Base-by-base conservation (phyloP, 768 basidiomycete genomes). In the Cystofilobasidium macerans region DNA sequence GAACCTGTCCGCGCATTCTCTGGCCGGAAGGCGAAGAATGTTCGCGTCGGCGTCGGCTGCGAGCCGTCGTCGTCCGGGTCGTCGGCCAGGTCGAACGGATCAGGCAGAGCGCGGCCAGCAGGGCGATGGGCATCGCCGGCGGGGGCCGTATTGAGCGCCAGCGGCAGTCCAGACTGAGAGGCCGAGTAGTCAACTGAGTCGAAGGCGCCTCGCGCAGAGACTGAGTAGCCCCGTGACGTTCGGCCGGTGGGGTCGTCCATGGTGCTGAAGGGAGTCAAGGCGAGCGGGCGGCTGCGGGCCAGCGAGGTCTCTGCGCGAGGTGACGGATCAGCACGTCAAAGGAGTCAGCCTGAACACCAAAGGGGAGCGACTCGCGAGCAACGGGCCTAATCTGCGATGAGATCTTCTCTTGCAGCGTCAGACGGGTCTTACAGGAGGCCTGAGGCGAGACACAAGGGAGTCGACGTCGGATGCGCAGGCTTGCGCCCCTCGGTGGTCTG, bases 31-130 rank as follows among this genome's bases (percentile, higher is more conserved):
- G 33, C 33, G 35, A 38, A 57, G 57, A 38, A 40, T 22, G n/a
- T 60, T n/a, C 20, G 43, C 1, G 58, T 60, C 58, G 40, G 35
- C 38, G 36, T 30, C 33, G 40, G 40, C 58, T 40, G 28, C 54
- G 9, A 28, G 54, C 20, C 40, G 6, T 16, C 53, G 63, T 26
- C 35, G 24, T 36, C 33, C 1, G 48, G 33, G 18, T 64, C 56
- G 56, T 33, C 30, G 30, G 54, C 43, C 30, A 64, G 63, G 30
- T 64, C 54, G 54, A 64, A 64, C 28, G 63, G 63, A 42, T 57
- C 54, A 2, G 26, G 62, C 12, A 53, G 20, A 47, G 4, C 28
- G 48, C 48, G 24, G 48, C 3, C 3, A 9, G 7, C 4, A n/a
- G 22, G 45, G 45, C 28, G 8, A 13, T 30, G 28, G 51, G 24